Base-by-base conservation (phyloP, 306 rosid species). In the Quercus aquifolioides region DNA sequence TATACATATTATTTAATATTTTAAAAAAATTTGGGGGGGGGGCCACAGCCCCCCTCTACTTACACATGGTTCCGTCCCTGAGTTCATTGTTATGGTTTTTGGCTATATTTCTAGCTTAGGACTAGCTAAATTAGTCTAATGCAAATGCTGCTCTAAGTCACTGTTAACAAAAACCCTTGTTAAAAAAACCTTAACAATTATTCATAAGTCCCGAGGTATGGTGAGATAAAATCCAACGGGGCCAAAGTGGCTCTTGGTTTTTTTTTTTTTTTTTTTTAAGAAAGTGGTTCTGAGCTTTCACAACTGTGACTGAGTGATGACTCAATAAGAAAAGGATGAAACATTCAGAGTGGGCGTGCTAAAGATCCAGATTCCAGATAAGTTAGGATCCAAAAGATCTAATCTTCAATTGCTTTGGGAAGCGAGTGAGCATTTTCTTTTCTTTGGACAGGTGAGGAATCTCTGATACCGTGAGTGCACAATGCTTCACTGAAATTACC, bases 391-490 rank as follows among this genome's bases (percentile, higher is more conserved):
- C 31, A 2, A 57, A 28, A 46, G 4, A 17, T 10, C 43, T 38
- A 71, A 51, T 20, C 21, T 56, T 41, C 82, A 78, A 57, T 33
- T 69, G 75, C 69, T 9, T 18, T 28, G 77, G 76, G 64, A 60
- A 17, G 13, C 72, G 28, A 25, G 75, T 3, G 74, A 31, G 30
- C 26, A 4, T 17, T 68, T 65, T 35, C 21, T 56, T 76, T 69
- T 81, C 75, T 31, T 69, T 52, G 65, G 73, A 64, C 71, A 35
- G 81, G 81, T 31, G 58, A 71, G 33, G 85, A 85, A 81, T 81
- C 85, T 85, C 79, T 75, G 85, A 74, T 56, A 62, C 57, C 77
- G 83, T 85, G 79, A 63, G 57, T 18, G 38, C 31, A 5, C 8
- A 5, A 35, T 60, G 13, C 20, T 18, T 18, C 78, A 71, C 35